A percentile compares a stretch with the other conserved stretches of the same genome.
phyloP scores from a whole-genome alignment of 768 basidiomycete genomes.

The Candolleomyces eurysporus region DNA sequence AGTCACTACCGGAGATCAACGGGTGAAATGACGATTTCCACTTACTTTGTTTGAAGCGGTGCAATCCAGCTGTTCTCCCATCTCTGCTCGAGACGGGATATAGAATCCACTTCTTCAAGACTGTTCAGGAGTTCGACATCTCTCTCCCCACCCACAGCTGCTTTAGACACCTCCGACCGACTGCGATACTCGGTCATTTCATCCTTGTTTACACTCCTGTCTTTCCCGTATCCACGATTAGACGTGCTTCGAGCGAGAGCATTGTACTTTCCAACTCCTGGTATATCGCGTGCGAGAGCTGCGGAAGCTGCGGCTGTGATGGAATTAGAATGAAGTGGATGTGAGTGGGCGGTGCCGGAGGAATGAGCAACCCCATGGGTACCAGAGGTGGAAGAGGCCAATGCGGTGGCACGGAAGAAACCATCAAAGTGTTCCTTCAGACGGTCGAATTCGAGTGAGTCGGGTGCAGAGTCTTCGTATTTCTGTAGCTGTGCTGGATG shows the following conservation, averaged over 20 bases:
- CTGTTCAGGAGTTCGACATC: conserved; percentile 72
- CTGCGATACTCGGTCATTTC: conserved; percentile 78
- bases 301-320: conserved; percentile 89
- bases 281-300: conserved; percentile 84
- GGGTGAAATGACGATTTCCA: conserved; percentile 4
- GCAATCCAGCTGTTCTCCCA: conserved; percentile 81
- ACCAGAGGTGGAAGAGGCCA: conserved; percentile 62
- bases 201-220: conserved; percentile 64
- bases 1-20: too few relatives aligned
- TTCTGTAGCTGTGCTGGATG: conserved; percentile 86
- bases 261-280: conserved; percentile 78
- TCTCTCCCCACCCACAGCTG: conserved; percentile 60
- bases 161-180: conserved; percentile 60
- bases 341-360: conserved; percentile 56
- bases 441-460: conserved; percentile 86
- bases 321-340: conserved; percentile 74
- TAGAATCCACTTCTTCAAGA: conserved; percentile 58
- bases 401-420: conserved; percentile 80
- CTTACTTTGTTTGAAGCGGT: conserved; percentile 63
- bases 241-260: conserved; percentile 49
- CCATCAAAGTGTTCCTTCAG: conserved; percentile 98
- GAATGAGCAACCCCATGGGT: conserved; percentile 40
- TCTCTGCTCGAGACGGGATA: conserved; percentile 73
- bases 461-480: conserved; percentile 81
- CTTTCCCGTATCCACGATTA: conserved; percentile 40